These are phyloP conservation scores for Pseudonitzschia pungens DNA, from an alignment of 108 stramenopile genomes.

Conservation along the genomic window DNA sequence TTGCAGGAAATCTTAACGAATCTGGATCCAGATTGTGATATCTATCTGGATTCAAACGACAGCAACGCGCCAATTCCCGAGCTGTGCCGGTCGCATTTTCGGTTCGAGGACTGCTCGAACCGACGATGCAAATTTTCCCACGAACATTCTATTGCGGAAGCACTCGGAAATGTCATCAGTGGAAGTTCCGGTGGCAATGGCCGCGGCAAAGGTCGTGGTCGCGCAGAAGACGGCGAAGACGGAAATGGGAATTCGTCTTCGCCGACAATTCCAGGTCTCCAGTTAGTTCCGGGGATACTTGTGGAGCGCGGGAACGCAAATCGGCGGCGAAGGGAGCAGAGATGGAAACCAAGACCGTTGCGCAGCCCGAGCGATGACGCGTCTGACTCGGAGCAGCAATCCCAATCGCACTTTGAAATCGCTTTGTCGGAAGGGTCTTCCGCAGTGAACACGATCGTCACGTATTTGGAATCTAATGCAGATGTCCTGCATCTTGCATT, in stretches of 20 bases:
- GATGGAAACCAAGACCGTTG: not conserved
- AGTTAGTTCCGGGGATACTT: not conserved
- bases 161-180: not conserved
- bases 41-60: not conserved
- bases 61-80: not conserved
- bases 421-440: not conserved
- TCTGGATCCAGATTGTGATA: not conserved
- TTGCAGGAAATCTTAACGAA: not conserved
- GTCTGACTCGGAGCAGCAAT: not conserved
- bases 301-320: too few species aligned
- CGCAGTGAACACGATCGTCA: not conserved
- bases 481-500: not conserved
- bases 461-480: not conserved
- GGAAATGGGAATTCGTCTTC: not conserved
- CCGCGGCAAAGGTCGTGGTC: not conserved
- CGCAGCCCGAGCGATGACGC: not conserved
- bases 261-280: not conserved
- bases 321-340: not conserved
- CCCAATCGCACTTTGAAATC: not conserved
- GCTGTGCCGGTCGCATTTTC: constrained; percentile 1
- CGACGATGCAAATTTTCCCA: constrained; percentile 6
- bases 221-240: not conserved
- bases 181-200: not conserved
- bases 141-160: not conserved
- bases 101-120: not conserved